Conservation (phyloP, 495 filamentous ascomycete species). For the Penicillium robsamsonii region DNA sequence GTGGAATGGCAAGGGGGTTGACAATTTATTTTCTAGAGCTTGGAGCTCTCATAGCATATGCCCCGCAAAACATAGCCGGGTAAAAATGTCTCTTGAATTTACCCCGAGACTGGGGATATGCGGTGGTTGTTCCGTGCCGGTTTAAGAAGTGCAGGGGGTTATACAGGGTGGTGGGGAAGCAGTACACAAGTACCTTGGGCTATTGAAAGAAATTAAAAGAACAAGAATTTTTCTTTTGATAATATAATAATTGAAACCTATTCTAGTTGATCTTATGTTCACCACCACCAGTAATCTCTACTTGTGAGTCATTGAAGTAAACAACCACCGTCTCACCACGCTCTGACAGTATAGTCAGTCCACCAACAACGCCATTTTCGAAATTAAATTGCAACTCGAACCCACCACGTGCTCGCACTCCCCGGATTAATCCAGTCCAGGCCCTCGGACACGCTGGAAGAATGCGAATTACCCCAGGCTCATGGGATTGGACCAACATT, state of each 20-base stretch:
- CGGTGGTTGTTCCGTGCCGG: slow-evolving; percentile 15
- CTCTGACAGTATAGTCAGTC: slow-evolving; percentile 21
- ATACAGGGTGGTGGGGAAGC: neutral
- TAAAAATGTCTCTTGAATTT: slow-evolving; percentile 13
- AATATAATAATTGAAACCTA: neutral
- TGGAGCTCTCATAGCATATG: neutral
- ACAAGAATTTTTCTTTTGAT: neutral
- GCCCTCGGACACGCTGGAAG: slow-evolving; percentile 43
- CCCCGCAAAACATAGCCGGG: slow-evolving; percentile 1
- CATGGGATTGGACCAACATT: slow-evolving; percentile 52
- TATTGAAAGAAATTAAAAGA: neutral
- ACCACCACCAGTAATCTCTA: slow-evolving; percentile 15
- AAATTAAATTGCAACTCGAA: slow-evolving; percentile 42
- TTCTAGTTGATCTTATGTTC: slow-evolving; percentile 8
- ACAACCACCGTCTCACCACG: slow-evolving; percentile 16
- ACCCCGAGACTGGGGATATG: slow-evolving; percentile 5
- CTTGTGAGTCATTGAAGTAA: slow-evolving; percentile 19
- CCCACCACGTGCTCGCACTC: slow-evolving; percentile 42
- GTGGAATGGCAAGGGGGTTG: slow-evolving; percentile 1
- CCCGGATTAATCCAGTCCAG: slow-evolving; percentile 38
- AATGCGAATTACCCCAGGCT: slow-evolving; percentile 40
- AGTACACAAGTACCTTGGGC: neutral
- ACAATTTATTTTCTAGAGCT: neutral
- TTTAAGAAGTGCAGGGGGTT: slow-evolving; percentile 9
- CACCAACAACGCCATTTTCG: slow-evolving; percentile 25